Conservation (phyloP, 805 yeast species). For the Cyberlindnera euphorbiiphila region DNA sequence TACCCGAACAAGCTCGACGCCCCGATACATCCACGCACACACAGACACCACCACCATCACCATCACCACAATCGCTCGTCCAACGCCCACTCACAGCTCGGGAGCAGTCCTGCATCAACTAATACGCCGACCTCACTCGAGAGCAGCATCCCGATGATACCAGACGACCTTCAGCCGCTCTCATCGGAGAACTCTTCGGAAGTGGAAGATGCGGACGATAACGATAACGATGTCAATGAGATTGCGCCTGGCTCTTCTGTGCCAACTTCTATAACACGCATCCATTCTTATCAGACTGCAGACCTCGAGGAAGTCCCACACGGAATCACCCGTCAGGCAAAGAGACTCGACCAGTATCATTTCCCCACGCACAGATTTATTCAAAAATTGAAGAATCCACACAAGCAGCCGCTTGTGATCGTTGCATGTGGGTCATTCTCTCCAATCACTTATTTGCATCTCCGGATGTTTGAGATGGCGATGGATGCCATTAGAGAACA, state of each 20-base stretch:
- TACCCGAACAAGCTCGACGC: constrained; percentile 68
- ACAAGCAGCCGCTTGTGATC: constrained; percentile 84
- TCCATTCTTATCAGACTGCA: constrained; percentile 64
- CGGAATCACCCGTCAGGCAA: constrained; percentile 87
- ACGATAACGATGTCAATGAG: constrained; percentile 17
- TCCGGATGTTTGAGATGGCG: constrained; percentile 99
- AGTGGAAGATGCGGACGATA: constrained; percentile 20
- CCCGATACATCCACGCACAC: constrained; percentile 49
- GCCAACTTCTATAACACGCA: constrained; percentile 27
- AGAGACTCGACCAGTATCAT: constrained; percentile 56
- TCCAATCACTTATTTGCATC: constrained; percentile 90
- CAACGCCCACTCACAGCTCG: too few relatives aligned
- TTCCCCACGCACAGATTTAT: constrained; percentile 89
- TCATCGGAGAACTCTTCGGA: constrained; percentile 41
- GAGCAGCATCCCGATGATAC: constrained; percentile 46
- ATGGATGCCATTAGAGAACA: constrained; percentile 87
- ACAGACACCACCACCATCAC: constrained; percentile 25
- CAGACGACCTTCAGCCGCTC: constrained; percentile 55
- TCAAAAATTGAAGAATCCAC: constrained; percentile 60
- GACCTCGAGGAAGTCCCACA: constrained; percentile 97
- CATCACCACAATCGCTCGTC: constrained; percentile 12
- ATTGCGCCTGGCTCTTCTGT: constrained; percentile 17
- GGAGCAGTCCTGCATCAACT: too few relatives aligned
- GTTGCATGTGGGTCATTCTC: constrained; percentile 98
- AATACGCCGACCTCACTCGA: constrained; percentile 16